Conservation (phyloP, 306 rosid genomes). For the Castanospermum australe region DNA sequence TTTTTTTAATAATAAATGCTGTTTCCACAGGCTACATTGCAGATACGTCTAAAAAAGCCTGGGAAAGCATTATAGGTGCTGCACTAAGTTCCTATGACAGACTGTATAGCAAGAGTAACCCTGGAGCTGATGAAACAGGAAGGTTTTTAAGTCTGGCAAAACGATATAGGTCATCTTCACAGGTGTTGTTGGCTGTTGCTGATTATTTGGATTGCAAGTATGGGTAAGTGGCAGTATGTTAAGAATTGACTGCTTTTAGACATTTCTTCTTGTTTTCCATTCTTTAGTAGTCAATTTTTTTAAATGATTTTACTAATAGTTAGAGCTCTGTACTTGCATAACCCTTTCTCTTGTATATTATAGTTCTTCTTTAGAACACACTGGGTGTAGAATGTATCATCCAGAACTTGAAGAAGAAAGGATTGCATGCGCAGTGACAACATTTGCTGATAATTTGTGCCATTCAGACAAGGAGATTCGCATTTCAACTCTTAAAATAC, state of each 20-base stretch:
- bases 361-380: slow-evolving; percentile 56
- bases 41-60: slow-evolving; percentile 42
- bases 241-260: neutral
- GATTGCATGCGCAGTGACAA: slow-evolving; percentile 40
- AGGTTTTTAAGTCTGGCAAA: slow-evolving; percentile 61
- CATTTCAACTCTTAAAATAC: slow-evolving; percentile 70
- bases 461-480: slow-evolving; percentile 70
- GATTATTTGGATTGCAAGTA: slow-evolving; percentile 62
- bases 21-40: slow-evolving; percentile 36
- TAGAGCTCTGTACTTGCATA: slow-evolving; percentile 6
- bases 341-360: slow-evolving; percentile 17
- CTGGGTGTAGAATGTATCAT: slow-evolving; percentile 42
- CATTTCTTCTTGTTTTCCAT: neutral
- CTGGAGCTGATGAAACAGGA: slow-evolving; percentile 41
- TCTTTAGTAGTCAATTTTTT: neutral
- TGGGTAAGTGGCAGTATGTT: slow-evolving; percentile 55
- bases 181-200: slow-evolving; percentile 76
- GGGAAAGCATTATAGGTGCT: slow-evolving; percentile 77
- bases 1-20: neutral
- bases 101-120: slow-evolving; percentile 26
- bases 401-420: slow-evolving; percentile 48
- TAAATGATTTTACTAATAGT: neutral
- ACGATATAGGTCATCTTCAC: slow-evolving; percentile 62
- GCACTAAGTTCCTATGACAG: slow-evolving; percentile 54
- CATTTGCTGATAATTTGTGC: slow-evolving; percentile 66